Evolutionary conservation across 805 yeast genomes (phyloP).

Genomic region (Candida tammaniensis): DNA sequence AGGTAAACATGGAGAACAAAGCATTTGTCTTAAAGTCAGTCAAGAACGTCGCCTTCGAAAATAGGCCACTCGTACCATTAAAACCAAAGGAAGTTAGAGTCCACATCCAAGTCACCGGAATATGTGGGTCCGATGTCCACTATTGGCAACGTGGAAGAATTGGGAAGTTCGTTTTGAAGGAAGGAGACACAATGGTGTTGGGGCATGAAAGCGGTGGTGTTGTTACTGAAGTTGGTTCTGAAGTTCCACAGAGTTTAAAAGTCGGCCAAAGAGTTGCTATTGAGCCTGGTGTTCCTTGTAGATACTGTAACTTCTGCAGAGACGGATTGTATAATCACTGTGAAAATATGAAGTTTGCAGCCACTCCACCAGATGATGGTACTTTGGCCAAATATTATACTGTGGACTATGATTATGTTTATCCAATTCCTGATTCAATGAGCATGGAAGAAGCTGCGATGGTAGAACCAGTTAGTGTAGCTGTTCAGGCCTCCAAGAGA

Average conservation of each 20-base stretch:
- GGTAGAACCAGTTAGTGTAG: slow-evolving; percentile 24
- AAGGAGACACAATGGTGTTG: slow-evolving; percentile 28
- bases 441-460: slow-evolving; percentile 23
- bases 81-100: slow-evolving; percentile 20
- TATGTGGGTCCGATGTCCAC: slow-evolving; percentile 23
- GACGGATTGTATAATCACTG: slow-evolving; percentile 22
- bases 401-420: slow-evolving; percentile 15
- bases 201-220: slow-evolving; percentile 50
- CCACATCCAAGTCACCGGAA: slow-evolving; percentile 20
- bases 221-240: slow-evolving; percentile 48
- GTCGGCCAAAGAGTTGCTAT: slow-evolving; percentile 49
- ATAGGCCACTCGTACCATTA: slow-evolving; percentile 12
- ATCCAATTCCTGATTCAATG: slow-evolving; percentile 23
- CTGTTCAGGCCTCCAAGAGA: slow-evolving; percentile 20
- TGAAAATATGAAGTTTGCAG: slow-evolving; percentile 17
- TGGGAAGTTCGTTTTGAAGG: slow-evolving; percentile 30
- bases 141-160: slow-evolving; percentile 20
- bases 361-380: slow-evolving; percentile 21
- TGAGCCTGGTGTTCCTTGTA: slow-evolving; percentile 57
- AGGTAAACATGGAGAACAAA: slow-evolving; percentile 10
- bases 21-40: slow-evolving; percentile 16
- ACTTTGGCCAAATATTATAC: slow-evolving; percentile 17
- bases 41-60: slow-evolving; percentile 14
- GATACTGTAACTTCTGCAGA: slow-evolving; percentile 21
- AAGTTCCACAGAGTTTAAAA: slow-evolving; percentile 35